Base-by-base conservation (phyloP, 805 yeast species). In the Brettanomyces custersianus region DNA sequence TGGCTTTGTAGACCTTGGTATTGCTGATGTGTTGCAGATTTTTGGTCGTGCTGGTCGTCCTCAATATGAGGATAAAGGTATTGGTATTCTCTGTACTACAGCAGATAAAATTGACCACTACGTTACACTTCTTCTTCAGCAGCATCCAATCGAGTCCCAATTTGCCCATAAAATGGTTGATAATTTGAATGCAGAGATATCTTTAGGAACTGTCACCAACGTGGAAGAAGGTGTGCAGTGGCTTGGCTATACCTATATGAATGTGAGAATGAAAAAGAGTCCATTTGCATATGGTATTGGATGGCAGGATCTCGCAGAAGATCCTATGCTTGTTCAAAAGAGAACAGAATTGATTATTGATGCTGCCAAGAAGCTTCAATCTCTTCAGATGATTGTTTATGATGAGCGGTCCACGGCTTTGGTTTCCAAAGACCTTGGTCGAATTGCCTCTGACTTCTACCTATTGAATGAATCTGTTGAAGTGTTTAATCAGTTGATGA, bases 31-130 rank as follows among this genome's bases (percentile, higher is more conserved):
- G 27, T 82, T 94, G 42, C 99, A 92, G 64, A 92, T 92, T 45
- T 92, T 92, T 62, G 99, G 99, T 48, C 82, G 99, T 65, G 98
- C 98, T 20, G 99, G 99, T 62, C 77, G 99, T 60, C 99, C 99
- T 1, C 98, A 94, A 48, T 92, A 76, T 58, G 95, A 90, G 47
- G 74, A 74, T 38, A 80, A 72, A 51, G 99, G 98, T 68, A 84
- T 90, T 3, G 97, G 97, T 65, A 77, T 87, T 18, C 62, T 92
- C 33, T 78, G 92, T 54, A 92, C 98, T 0, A 68, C 94, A 0
- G 66, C 70, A 40, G 97, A 90, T 49, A 65, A 74, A 33, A 59
- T 94, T 20, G 94, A 85, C 48, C 95, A 87, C 47, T 92, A 90
- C 49, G 74, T 94, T n/a, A 75, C 92, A 1, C 65, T 88, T 16